Evolutionary conservation across 306 rosid genomes (phyloP), one percentile per base, ranked within the genome.

Genomic region (Canavalia ensiformis): DNA sequence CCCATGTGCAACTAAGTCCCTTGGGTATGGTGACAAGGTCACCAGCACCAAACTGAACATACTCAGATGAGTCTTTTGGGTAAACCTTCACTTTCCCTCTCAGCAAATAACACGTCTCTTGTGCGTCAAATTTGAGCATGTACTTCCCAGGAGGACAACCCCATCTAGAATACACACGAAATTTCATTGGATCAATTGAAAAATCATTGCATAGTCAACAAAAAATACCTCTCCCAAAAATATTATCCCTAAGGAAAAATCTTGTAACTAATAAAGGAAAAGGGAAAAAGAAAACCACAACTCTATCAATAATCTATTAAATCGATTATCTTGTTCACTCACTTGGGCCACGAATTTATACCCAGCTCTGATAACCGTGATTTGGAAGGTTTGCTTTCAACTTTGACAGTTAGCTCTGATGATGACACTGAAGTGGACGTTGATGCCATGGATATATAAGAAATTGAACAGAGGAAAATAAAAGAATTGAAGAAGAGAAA

Each of bases 1-100:
- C 91, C 97, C 97, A 93, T 56, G 97, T 91, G 90, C 97, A 93
- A 60, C 93, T 90, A 8, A 93, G 83, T 47, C 97, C 97, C 59
- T 85, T 93, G 4, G 97, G 97, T 33, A 93, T 82, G 29, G 81
- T 90, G 13, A 93, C 97, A 35, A 93, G 91, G 80, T 93, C 97
- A 5, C 97, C 97, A 1, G 91, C 92, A 5, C 94, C 97, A 47
- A 93, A 93, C 81, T 91, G 90, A 9, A 86, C 87, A 44, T 33
- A 75, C 68, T 87, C 91, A 44, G 58, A 75, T 2, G 92, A 89
- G 1, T 90, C 97, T 86, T 90, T 93, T 18, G 88, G 82, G 50
- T 85, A 89, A 31, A 81, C 98, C 84, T 84, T 93, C 82, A 91
- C 97, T 58, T 74, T 91, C 57, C 97, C 98, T 84, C 82, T 93